phyloP scores from a whole-genome alignment of 257 asterid genomes.

The Capsicum pubescens region DNA sequence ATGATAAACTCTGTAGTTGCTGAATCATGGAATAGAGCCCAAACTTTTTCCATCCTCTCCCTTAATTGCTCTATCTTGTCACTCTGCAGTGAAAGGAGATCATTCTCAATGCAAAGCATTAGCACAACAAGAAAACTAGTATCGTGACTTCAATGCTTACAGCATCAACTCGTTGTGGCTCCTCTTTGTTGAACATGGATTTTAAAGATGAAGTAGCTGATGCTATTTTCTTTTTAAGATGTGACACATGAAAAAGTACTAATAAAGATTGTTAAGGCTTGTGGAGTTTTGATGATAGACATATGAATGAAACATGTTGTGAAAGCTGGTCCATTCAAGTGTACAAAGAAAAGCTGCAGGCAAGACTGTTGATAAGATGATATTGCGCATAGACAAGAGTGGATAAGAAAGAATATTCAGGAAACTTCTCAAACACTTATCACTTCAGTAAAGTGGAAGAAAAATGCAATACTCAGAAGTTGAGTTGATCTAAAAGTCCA shows the following conservation, averaged over 20 bases:
- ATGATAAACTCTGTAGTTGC: constrained; percentile 75
- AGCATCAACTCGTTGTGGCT: constrained; percentile 48
- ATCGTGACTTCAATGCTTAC: constrained; percentile 43
- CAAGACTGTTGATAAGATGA: no score
- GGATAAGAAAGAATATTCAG: no score
- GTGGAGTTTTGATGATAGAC: no score
- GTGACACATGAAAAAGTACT: constrained; percentile 33
- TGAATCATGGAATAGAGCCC: constrained; percentile 70
- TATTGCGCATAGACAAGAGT: no score
- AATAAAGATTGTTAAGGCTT: no score
- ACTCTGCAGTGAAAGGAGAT: constrained; percentile 42
- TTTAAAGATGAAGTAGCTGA: constrained; percentile 73
- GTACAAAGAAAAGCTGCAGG: no score
- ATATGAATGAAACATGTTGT: no score
- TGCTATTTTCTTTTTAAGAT: constrained; percentile 70
- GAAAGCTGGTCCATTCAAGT: no score
- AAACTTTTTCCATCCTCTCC: constrained; percentile 70
- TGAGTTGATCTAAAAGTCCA: no score
- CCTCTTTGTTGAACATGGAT: constrained; percentile 64
- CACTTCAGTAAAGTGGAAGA: no score
- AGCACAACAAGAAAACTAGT: constrained; percentile 13
- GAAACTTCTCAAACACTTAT: no score
- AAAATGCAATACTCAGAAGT: no score
- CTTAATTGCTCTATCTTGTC: constrained; percentile 66
- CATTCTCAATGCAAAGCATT: constrained; percentile 5